These are phyloP conservation scores for Protostelium mycophagum DNA, from an alignment of 78 protist genomes.

Conservation along the genomic window DNA sequence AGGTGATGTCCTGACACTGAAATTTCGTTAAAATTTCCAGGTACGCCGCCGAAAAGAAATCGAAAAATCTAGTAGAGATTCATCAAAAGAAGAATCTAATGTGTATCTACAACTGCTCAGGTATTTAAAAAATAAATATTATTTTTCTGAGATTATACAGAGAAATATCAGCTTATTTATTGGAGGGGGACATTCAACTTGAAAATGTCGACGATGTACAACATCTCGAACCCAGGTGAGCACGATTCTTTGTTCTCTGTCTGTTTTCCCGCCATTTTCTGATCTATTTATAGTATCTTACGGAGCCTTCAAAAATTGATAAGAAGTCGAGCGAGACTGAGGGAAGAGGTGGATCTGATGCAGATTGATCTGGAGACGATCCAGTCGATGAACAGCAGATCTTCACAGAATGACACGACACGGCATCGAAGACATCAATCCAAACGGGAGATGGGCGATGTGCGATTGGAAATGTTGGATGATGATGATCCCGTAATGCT, in stretches of 20 bases:
- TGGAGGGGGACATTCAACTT: too few relatives aligned
- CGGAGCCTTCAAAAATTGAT: not conserved
- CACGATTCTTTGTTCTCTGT: not conserved
- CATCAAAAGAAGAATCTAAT: not conserved
- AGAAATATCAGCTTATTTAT: not conserved
- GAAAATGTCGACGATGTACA: not conserved
- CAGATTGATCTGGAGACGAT: not conserved
- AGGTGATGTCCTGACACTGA: not conserved
- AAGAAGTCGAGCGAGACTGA: not conserved
- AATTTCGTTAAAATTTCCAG: not conserved
- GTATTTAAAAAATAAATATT: too few relatives aligned
- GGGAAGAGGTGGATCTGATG: not conserved
- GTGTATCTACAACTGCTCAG: not conserved
- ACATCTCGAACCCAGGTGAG: not conserved
- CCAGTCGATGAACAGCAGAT: not conserved
- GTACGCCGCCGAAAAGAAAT: not conserved
- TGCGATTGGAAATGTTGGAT: too few relatives aligned
- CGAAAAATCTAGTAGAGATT: not conserved
- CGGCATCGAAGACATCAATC: too few relatives aligned
- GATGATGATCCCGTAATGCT: too few relatives aligned
- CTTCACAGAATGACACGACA: too few relatives aligned
- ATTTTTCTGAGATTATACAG: not conserved
- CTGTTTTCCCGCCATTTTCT: not conserved
- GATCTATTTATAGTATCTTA: not conserved
- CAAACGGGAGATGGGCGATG: too few relatives aligned